phyloP scores from a whole-genome alignment of 805 yeast species.

The Phaffomyces opuntiae region DNA sequence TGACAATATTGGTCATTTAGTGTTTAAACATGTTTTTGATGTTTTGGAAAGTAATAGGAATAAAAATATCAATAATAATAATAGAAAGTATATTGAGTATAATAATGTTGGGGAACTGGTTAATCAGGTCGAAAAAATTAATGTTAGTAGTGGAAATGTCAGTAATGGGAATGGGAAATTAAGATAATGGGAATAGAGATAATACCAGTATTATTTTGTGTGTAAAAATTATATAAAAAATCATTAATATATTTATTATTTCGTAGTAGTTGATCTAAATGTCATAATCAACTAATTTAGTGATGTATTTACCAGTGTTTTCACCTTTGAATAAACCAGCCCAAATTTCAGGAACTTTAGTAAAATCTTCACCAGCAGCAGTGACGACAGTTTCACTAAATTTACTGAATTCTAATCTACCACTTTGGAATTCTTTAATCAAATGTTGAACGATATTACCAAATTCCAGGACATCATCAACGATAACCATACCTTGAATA shows the following conservation, averaged over 20 bases:
- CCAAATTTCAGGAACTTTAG: constrained; percentile 41
- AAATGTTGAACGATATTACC: constrained; percentile 32
- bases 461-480: constrained; percentile 34
- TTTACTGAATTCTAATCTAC: constrained; percentile 32
- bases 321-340: constrained; percentile 35
- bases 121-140: too few relatives aligned
- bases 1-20: constrained; percentile 43
- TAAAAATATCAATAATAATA: too few relatives aligned
- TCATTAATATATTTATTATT: too few relatives aligned
- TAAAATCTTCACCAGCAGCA: constrained; percentile 34
- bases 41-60: not conserved
- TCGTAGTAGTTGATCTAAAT: too few relatives aligned
- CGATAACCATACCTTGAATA: constrained; percentile 46
- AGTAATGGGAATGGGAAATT: too few relatives aligned
- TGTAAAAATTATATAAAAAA: too few relatives aligned
- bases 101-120: too few relatives aligned
- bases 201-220: too few relatives aligned
- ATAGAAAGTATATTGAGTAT: too few relatives aligned
- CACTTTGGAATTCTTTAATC: constrained; percentile 30
- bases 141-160: too few relatives aligned
- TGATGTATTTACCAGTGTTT: constrained; percentile 46
- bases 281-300: constrained; percentile 27
- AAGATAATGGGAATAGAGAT: too few relatives aligned
- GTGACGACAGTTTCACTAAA: constrained; percentile 34
- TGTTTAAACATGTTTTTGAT: constrained; percentile 23